Percentiles rank a stretch among this genome's conserved stretches.
These are phyloP conservation scores for Endoconidiophora polonica DNA, from an alignment of 2,329 filamentous ascomycete species.

Conservation along the genomic window DNA sequence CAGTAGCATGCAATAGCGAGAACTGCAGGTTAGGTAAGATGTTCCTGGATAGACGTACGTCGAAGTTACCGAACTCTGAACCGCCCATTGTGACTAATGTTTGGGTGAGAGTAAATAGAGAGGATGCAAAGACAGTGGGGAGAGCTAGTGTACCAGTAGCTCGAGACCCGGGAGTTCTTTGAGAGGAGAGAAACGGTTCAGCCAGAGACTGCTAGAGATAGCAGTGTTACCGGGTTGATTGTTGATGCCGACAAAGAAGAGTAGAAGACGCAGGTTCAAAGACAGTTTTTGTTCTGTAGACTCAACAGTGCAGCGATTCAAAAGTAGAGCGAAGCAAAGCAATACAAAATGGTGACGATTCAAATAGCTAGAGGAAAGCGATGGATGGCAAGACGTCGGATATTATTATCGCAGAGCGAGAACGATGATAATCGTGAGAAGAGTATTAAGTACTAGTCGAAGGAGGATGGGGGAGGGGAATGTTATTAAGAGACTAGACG, in stretches of 20 bases:
- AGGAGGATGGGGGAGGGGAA: too few species aligned
- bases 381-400: too few species aligned
- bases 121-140: too few species aligned
- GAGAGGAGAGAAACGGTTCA: not conserved
- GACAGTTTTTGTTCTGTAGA: too few species aligned
- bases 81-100: slow-evolving; percentile 34
- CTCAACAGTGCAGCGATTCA: too few species aligned
- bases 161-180: not conserved
- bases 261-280: not conserved
- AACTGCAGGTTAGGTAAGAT: not conserved
- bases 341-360: too few species aligned
- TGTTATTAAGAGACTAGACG: too few species aligned
- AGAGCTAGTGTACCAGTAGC: not conserved
- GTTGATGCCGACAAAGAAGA: not conserved
- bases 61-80: slow-evolving; percentile 44
- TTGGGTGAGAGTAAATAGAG: not conserved
- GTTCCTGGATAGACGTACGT: slow-evolving; percentile 24
- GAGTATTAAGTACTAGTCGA: too few species aligned
- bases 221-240: not conserved
- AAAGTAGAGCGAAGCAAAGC: too few species aligned
- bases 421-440: too few species aligned
- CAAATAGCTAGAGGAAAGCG: too few species aligned
- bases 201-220: not conserved
- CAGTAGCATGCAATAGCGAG: not conserved
- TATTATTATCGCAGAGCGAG: too few species aligned